phyloP scores from a whole-genome alignment of 495 filamentous ascomycete genomes.

The Trichocladium antarcticum region DNA sequence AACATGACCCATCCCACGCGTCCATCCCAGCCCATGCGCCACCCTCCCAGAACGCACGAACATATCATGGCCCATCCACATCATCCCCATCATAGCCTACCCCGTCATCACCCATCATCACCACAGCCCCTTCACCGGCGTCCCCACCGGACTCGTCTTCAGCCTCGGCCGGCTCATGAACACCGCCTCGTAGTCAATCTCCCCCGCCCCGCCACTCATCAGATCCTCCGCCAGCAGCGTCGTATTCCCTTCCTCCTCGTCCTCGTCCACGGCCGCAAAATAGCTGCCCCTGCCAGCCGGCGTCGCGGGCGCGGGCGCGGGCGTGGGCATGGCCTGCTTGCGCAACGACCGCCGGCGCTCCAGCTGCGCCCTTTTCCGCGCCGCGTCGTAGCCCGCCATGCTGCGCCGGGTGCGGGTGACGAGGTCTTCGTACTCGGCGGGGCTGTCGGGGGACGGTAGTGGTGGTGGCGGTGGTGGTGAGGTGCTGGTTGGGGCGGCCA shows the following conservation, averaged over 20 bases:
- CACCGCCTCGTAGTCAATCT: slow-evolving; percentile 73
- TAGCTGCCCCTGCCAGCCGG: slow-evolving; percentile 19
- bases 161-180: slow-evolving; percentile 79
- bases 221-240: slow-evolving; percentile 23
- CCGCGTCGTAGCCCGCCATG: slow-evolving; percentile 54
- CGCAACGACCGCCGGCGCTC: slow-evolving; percentile 43
- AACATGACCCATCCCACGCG: too few relatives aligned
- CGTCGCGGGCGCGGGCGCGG: slow-evolving; percentile 3
- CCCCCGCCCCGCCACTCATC: slow-evolving; percentile 41
- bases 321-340: too few relatives aligned
- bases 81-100: neutral
- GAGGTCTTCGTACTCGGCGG: slow-evolving; percentile 38
- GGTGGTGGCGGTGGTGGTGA: neutral
- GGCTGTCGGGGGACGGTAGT: neutral
- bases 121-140: slow-evolving; percentile 33
- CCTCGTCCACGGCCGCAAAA: slow-evolving; percentile 34
- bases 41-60: neutral
- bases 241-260: slow-evolving; percentile 20
- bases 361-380: slow-evolving; percentile 43
- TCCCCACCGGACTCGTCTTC: slow-evolving; percentile 59
- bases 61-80: neutral
- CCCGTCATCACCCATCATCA: neutral
- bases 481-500: slow-evolving; percentile 16
- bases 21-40: neutral
- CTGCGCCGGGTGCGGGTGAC: slow-evolving; percentile 69